Percentiles rank a stretch among this genome's conserved stretches.
phyloP scores from a whole-genome alignment of 306 rosid species.

The Prunus mira region DNA sequence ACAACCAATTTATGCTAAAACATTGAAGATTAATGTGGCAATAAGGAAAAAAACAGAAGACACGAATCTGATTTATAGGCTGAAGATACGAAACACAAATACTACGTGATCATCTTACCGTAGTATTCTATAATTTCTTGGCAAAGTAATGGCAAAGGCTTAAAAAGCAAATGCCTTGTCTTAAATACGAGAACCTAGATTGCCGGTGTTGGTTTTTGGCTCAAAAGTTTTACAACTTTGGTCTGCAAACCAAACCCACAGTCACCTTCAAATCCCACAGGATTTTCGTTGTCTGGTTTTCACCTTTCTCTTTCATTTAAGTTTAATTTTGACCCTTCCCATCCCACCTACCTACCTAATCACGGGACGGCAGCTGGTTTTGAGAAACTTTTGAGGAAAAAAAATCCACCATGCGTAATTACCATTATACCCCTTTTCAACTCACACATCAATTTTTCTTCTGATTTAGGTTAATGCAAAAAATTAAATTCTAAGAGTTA shows the following conservation, averaged over 20 bases:
- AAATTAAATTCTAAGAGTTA: no score
- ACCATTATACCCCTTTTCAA: neutral
- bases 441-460: no score
- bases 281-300: slow-evolving; percentile 19
- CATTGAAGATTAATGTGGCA: neutral
- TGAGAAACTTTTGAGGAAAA: neutral
- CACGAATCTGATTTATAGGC: neutral
- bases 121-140: no score
- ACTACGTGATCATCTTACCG: no score
- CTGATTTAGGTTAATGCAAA: no score
- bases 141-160: no score
- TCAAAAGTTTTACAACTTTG: neutral
- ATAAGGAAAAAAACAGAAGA: neutral
- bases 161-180: neutral
- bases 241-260: neutral
- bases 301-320: neutral
- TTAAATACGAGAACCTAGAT: neutral
- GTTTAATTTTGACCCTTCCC: neutral
- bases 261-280: slow-evolving; percentile 1
- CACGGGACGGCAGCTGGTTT: neutral
- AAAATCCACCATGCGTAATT: neutral
- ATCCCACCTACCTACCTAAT: neutral
- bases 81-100: no score
- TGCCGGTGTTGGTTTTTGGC: neutral
- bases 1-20: neutral